phyloP scores from a whole-genome alignment of 2,329 filamentous ascomycete species.

The Trichophyton rubrum region DNA sequence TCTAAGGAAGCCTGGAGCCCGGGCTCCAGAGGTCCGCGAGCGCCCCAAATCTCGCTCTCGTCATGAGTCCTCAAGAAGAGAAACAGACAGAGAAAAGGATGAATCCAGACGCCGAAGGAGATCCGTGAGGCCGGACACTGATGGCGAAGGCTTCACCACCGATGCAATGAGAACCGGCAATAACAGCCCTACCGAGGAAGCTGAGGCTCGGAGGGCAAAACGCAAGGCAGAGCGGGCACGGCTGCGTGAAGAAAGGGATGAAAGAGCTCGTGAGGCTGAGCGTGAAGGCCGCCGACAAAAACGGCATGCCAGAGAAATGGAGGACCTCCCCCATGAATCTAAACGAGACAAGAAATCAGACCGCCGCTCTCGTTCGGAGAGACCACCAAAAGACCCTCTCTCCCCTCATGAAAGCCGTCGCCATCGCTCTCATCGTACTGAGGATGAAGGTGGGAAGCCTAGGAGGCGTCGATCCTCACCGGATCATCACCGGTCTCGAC shows the following conservation, averaged over 20 bases:
- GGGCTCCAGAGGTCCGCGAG: slow-evolving; percentile 22
- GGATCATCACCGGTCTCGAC: slow-evolving; percentile 16
- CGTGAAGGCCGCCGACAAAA: slow-evolving; percentile 22
- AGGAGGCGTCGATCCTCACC: slow-evolving; percentile 27
- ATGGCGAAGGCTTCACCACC: slow-evolving; percentile 35
- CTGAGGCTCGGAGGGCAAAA: slow-evolving; percentile 51
- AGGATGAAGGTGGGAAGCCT: slow-evolving; percentile 22
- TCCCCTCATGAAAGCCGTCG: slow-evolving; percentile 16
- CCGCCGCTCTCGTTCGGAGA: background rate
- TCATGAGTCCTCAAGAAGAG: slow-evolving; percentile 24
- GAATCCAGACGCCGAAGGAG: slow-evolving; percentile 25
- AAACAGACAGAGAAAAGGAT: slow-evolving; percentile 28
- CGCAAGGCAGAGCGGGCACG: slow-evolving; percentile 44
- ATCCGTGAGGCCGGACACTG: slow-evolving; percentile 37
- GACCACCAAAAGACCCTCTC: background rate
- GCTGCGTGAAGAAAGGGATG: slow-evolving; percentile 26
- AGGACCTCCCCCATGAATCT: slow-evolving; percentile 13
- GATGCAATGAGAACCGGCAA: slow-evolving; percentile 24
- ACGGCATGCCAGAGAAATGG: slow-evolving; percentile 22
- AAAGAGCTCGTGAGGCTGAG: slow-evolving; percentile 23
- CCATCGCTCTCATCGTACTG: slow-evolving; percentile 22
- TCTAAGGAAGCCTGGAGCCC: slow-evolving; percentile 22
- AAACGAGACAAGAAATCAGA: slow-evolving; percentile 14
- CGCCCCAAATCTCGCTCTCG: slow-evolving; percentile 27
- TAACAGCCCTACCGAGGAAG: slow-evolving; percentile 33